Conservation (phyloP, 768 basidiomycete species). For the Auricularia auricula-judae region DNA sequence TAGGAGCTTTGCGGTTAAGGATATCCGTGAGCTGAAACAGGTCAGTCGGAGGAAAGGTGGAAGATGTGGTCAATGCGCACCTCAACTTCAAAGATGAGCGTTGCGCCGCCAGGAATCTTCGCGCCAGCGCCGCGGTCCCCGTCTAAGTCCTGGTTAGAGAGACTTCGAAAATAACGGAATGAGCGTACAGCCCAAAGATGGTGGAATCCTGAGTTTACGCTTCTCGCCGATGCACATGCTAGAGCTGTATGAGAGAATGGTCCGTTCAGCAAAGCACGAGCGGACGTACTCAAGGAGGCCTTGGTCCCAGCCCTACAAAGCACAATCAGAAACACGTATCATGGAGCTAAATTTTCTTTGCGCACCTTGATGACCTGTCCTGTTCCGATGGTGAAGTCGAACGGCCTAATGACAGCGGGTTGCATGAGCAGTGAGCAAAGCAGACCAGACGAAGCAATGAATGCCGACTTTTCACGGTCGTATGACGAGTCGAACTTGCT, state of each 20-base stretch:
- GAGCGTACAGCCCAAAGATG: constrained; percentile 22
- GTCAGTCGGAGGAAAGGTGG: background rate
- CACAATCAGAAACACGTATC: background rate
- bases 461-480: constrained; percentile 2
- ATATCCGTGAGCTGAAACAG: constrained; percentile 18
- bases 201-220: constrained; percentile 26
- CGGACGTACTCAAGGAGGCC: constrained; percentile 4
- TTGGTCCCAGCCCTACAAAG: constrained; percentile 6
- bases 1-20: constrained; percentile 15
- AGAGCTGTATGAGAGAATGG: background rate
- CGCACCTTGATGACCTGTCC: constrained; percentile 6
- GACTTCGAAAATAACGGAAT: background rate
- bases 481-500: constrained; percentile 8
- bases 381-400: constrained; percentile 6
- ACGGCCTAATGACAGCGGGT: background rate
- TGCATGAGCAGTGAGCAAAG: background rate
- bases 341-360: background rate
- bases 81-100: constrained; percentile 27
- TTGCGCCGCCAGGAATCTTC: constrained; percentile 24
- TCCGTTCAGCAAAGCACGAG: background rate
- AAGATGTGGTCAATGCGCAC: background rate
- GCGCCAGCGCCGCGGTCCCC: constrained; percentile 23
- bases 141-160: background rate
- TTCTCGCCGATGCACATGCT: constrained; percentile 27
- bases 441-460: background rate